Evolutionary conservation across 148 eudicot genomes (phyloP).

Genomic region (Cornus kousa): DNA sequence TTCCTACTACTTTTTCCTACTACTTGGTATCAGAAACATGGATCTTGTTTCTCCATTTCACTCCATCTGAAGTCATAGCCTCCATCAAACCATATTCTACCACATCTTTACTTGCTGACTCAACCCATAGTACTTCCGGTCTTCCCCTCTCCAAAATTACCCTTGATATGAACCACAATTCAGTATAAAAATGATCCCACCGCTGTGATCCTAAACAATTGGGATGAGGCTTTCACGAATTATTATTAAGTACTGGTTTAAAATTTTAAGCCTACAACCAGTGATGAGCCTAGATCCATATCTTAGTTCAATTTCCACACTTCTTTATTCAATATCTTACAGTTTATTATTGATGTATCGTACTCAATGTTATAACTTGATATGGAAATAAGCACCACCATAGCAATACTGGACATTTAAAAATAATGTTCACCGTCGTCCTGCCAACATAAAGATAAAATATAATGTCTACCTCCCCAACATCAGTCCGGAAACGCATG

Average conservation of each 20-base stretch:
- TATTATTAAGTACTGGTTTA: background rate
- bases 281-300: background rate
- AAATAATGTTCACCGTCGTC: background rate
- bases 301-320: background rate
- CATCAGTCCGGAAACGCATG: conserved; percentile 63
- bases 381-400: background rate
- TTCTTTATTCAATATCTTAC: background rate
- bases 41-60: too few species aligned
- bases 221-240: background rate
- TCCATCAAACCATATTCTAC: too few species aligned
- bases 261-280: background rate
- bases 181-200: background rate
- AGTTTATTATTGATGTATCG: background rate
- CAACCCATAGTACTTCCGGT: too few species aligned
- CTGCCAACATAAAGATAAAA: background rate
- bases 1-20: too few species aligned
- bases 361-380: background rate
- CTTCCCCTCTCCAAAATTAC: too few species aligned
- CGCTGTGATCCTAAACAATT: background rate
- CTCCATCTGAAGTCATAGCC: too few species aligned
- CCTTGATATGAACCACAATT: too few species aligned
- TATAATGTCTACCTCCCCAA: conserved; percentile 70
- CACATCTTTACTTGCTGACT: too few species aligned
- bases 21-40: too few species aligned
- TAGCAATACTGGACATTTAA: too few species aligned